Evolutionary conservation across 1,284 basidiomycete species (phyloP).

Genomic region (Rhodotorula sp.): DNA sequence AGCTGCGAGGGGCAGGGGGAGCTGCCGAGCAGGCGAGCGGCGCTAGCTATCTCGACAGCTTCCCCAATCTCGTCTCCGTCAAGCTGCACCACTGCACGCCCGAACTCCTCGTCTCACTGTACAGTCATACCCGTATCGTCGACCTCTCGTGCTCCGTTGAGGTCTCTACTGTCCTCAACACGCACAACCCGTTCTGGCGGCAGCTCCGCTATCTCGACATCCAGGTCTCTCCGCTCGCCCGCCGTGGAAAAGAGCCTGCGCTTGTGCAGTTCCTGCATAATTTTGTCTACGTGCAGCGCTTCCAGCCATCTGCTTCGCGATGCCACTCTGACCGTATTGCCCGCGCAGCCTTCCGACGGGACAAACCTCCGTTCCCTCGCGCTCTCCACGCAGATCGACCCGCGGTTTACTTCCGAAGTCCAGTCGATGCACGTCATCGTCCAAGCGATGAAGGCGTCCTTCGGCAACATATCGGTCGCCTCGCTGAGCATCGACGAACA

Average conservation of each 20-base stretch:
- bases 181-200: not conserved
- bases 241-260: not conserved
- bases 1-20: not conserved
- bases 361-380: not conserved
- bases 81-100: no score
- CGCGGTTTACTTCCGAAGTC: not conserved
- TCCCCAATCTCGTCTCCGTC: no score
- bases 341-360: not conserved
- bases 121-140: not conserved
- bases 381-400: not conserved
- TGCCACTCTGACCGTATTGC: rapidly evolving
- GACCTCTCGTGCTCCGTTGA: not conserved
- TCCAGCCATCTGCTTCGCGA: no score
- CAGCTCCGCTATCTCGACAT: not conserved
- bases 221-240: not conserved
- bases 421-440: not conserved
- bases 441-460: not conserved
- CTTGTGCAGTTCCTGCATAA: not conserved
- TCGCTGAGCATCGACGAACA: conserved; percentile 13
- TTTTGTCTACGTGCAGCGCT: no score
- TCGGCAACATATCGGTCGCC: not conserved
- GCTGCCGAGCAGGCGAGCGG: no score
- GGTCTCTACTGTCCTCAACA: no score
- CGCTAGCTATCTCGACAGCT: no score
- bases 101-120: not conserved